Conservation (phyloP, 2,329 filamentous ascomycete species). For the Scedosporium minutisporum region DNA sequence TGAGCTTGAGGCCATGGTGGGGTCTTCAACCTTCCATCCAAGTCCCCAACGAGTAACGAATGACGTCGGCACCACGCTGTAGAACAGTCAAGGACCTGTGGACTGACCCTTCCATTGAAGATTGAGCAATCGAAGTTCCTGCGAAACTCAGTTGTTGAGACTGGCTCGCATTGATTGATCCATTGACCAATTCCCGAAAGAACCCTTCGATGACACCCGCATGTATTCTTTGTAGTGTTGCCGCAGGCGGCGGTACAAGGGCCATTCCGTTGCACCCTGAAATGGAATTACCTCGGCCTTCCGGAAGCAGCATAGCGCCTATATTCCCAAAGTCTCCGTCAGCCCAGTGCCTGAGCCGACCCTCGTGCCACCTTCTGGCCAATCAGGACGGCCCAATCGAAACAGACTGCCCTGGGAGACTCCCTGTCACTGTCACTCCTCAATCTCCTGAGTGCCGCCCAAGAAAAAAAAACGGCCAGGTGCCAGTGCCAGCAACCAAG, state of each 20-base stretch:
- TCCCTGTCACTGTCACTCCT: background rate
- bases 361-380: constrained; percentile 2
- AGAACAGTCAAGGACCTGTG: background rate
- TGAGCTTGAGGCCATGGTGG: too few relatives aligned
- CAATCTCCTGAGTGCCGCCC: background rate
- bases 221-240: too few relatives aligned
- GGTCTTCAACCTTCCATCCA: too few relatives aligned
- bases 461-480: background rate
- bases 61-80: background rate
- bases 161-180: background rate
- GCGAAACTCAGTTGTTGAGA: too few relatives aligned
- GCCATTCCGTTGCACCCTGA: background rate
- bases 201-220: too few relatives aligned
- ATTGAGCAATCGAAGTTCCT: background rate
- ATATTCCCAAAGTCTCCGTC: background rate
- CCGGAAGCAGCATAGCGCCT: constrained; percentile 4
- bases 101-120: background rate
- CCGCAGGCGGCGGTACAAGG: background rate
- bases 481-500: background rate
- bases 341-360: constrained; percentile 6
- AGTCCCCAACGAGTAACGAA: background rate
- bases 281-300: background rate
- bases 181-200: too few relatives aligned
- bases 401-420: background rate
- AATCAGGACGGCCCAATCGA: constrained; percentile 1